Percentiles rank a stretch among this genome's conserved stretches.
phyloP scores from a whole-genome alignment of 208 protist species.

The Acanthamoeba healyi region DNA sequence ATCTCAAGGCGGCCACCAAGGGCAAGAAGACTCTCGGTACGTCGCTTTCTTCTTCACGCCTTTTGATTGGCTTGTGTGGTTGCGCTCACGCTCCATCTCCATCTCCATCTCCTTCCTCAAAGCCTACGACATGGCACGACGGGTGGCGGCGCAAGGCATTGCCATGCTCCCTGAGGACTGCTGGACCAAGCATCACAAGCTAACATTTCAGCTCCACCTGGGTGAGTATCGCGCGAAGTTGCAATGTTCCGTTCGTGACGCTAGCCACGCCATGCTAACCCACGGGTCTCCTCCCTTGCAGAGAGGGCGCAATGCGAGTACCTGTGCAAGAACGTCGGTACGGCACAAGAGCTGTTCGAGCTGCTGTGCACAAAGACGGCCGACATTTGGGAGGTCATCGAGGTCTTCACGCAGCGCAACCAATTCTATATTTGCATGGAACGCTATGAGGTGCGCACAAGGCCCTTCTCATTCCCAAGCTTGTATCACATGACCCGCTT shows the following conservation, averaged over 20 bases:
- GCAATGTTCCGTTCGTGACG: neutral
- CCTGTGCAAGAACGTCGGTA: conserved; percentile 58
- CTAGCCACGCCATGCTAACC: neutral
- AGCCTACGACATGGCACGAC: conserved; percentile 36
- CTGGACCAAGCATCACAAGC: conserved; percentile 24
- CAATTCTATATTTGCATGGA: conserved; percentile 20
- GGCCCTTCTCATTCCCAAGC: neutral
- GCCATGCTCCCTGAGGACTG: neutral
- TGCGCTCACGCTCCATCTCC: no score
- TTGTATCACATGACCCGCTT: neutral
- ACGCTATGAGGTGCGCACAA: conserved; percentile 22
- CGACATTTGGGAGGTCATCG: conserved; percentile 34
- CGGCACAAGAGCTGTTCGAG: conserved; percentile 26
- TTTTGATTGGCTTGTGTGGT: no score
- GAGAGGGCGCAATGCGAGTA: conserved; percentile 68
- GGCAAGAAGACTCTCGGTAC: neutral
- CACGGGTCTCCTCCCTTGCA: neutral
- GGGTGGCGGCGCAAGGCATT: conserved; percentile 8
- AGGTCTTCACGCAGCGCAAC: conserved; percentile 42
- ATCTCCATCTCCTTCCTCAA: neutral
- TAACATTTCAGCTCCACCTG: conserved; percentile 23
- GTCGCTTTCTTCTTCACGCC: neutral
- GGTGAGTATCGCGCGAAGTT: conserved; percentile 16
- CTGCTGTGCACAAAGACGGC: neutral
- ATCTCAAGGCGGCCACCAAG: conserved; percentile 11